Percentiles rank a stretch among this genome's conserved stretches.
Evolutionary conservation across 805 yeast species (phyloP).

Genomic region (Candida golubevii): DNA sequence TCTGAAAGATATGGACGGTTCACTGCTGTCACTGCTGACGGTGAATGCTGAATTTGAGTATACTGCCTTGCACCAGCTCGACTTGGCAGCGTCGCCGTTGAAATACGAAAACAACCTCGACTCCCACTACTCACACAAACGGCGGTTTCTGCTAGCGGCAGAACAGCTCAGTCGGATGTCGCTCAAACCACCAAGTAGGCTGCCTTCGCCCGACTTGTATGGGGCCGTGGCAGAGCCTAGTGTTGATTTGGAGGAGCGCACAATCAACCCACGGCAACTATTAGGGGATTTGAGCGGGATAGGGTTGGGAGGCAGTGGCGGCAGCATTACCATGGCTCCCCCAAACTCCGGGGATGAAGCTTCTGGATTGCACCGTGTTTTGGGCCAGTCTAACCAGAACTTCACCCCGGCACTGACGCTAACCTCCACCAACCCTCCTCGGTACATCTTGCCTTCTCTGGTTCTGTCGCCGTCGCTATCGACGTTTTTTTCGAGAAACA

Average conservation of each 20-base stretch:
- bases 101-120: constrained; percentile 3
- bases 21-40: constrained; percentile 12
- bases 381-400: not conserved
- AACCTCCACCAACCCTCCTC: constrained; percentile 1
- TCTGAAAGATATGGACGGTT: not conserved
- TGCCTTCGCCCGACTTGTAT: constrained; percentile 14
- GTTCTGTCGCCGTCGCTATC: constrained; percentile 14
- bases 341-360: not conserved
- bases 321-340: not conserved
- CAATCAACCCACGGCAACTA: constrained; percentile 33
- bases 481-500: constrained; percentile 12
- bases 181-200: constrained; percentile 12
- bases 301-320: not conserved
- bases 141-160: constrained; percentile 15
- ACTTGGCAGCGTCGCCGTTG: constrained; percentile 7
- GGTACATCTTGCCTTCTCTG: constrained; percentile 14
- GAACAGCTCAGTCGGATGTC: constrained; percentile 27
- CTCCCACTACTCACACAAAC: constrained; percentile 11
- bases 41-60: constrained; percentile 4
- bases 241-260: constrained; percentile 18
- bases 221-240: not conserved
- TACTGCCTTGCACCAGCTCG: not conserved
- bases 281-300: constrained; percentile 4
- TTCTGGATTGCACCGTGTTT: too few species aligned
- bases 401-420: not conserved